Conservation (phyloP, 2,329 filamentous ascomycete species). For the Orbilia quercus region DNA sequence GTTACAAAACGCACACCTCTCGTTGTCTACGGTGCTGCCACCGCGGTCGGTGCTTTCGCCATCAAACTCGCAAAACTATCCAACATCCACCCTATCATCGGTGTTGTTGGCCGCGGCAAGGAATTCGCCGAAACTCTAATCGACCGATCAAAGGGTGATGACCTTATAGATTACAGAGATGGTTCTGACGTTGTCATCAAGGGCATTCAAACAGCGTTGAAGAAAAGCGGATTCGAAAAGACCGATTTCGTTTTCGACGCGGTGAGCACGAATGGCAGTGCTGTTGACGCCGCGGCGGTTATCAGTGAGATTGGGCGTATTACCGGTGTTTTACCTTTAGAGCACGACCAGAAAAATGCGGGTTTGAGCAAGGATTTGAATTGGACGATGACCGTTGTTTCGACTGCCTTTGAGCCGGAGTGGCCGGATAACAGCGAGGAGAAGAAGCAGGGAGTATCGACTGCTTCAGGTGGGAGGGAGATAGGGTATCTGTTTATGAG, state of each 20-base stretch:
- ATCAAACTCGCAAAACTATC: slow-evolving; percentile 69
- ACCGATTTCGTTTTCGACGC: slow-evolving; percentile 69
- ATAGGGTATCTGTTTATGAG: slow-evolving; percentile 34
- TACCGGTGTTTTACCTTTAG: slow-evolving; percentile 63
- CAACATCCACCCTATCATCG: slow-evolving; percentile 73
- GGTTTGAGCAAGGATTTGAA: slow-evolving; percentile 47
- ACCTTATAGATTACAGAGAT: slow-evolving; percentile 71
- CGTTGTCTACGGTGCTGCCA: slow-evolving; percentile 67
- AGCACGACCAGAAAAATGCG: slow-evolving; percentile 45
- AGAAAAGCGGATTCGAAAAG: slow-evolving; percentile 63
- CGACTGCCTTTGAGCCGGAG: slow-evolving; percentile 58
- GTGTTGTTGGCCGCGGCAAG: slow-evolving; percentile 69
- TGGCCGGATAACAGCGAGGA: slow-evolving; percentile 39
- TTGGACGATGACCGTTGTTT: slow-evolving; percentile 64
- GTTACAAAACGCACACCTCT: slow-evolving; percentile 59
- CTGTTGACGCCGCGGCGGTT: slow-evolving; percentile 65
- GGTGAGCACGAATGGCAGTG: slow-evolving; percentile 68
- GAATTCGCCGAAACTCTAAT: slow-evolving; percentile 68
- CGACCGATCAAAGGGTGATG: slow-evolving; percentile 69
- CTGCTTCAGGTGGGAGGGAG: slow-evolving; percentile 20
- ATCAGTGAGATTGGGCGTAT: slow-evolving; percentile 63
- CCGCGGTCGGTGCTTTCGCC: slow-evolving; percentile 70
- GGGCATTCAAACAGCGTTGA: slow-evolving; percentile 64
- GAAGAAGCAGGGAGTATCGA: slow-evolving; percentile 25
- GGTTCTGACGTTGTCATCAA: slow-evolving; percentile 67